Conservation (phyloP, 2,329 filamentous ascomycete species). For the Colletotrichum filicis region DNA sequence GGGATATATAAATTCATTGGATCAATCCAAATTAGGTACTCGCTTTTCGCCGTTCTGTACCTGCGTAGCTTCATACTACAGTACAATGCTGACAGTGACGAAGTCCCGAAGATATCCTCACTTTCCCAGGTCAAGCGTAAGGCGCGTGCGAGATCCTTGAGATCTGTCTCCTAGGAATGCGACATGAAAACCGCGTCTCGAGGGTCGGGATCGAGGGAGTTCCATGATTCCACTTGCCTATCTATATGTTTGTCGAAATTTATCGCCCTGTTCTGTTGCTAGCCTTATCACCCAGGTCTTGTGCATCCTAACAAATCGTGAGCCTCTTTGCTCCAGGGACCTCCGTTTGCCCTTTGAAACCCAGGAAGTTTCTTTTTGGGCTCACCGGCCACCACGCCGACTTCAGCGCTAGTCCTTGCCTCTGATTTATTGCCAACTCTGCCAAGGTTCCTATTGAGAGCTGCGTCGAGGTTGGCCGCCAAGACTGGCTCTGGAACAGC, state of each 20-base stretch:
- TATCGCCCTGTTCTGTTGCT: not conserved
- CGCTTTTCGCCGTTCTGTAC: not conserved
- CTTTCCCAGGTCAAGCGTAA: not conserved
- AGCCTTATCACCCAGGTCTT: constrained; percentile 53
- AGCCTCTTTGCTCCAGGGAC: constrained; percentile 77
- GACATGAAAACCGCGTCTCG: not conserved
- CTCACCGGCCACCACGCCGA: not conserved
- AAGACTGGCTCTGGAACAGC: constrained; percentile 56
- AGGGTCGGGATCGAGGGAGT: not conserved
- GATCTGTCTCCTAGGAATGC: not conserved
- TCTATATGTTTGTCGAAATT: not conserved
- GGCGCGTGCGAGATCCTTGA: not conserved
- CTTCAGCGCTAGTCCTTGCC: not conserved
- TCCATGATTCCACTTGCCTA: not conserved
- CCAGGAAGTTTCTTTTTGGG: constrained; percentile 47
- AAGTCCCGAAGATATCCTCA: not conserved
- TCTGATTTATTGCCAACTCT: not conserved
- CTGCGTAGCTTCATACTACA: not conserved
- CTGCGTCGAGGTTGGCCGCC: constrained; percentile 35
- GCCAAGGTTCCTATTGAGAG: not conserved
- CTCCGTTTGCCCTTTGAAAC: constrained; percentile 63
- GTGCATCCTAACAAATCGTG: constrained; percentile 73
- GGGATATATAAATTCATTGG: not conserved
- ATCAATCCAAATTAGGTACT: not conserved
- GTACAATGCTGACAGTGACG: not conserved